These are phyloP conservation scores for Ulmus americana DNA, from an alignment of 331 rosid species.

Conservation along the genomic window DNA sequence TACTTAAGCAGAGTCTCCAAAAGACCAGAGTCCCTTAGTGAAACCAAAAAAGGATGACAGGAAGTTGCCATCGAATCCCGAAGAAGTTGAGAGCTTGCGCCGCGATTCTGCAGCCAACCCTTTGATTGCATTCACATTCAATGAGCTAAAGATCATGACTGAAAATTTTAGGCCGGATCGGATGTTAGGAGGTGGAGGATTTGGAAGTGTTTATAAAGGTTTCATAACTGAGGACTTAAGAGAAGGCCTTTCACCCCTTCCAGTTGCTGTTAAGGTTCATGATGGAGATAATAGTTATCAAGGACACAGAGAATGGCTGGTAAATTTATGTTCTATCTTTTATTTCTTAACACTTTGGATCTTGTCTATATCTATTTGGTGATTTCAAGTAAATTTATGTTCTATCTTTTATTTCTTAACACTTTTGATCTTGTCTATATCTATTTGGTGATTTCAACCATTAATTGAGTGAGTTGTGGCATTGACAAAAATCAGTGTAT, in stretches of 20 bases:
- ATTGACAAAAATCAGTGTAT: no score
- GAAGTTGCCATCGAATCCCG: constrained; percentile 76
- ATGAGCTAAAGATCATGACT: constrained; percentile 67
- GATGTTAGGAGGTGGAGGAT: constrained; percentile 93
- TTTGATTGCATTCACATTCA: constrained; percentile 64
- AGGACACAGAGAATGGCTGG: constrained; percentile 99
- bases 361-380: no score
- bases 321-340: constrained; percentile 27
- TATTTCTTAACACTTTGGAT: not conserved
- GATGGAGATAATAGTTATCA: constrained; percentile 91
- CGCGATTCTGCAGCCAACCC: constrained; percentile 83
- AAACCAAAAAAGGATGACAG: constrained; percentile 42
- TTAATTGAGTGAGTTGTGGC: no score
- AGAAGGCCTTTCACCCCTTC: constrained; percentile 51
- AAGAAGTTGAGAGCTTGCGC: constrained; percentile 86
- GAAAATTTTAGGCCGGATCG: constrained; percentile 70
- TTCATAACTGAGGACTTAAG: constrained; percentile 70
- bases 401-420: constrained; percentile 6
- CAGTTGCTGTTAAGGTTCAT: constrained; percentile 97
- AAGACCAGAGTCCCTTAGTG: constrained; percentile 44
- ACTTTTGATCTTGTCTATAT: no score
- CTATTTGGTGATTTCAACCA: no score
- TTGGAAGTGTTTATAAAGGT: constrained; percentile 95
- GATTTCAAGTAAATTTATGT: constrained; percentile 29
- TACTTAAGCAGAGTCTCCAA: constrained; percentile 39